Percentiles rank a stretch among this genome's conserved stretches.
Conservation (phyloP, 106 monocot species). For the Chionographis japonica region DNA sequence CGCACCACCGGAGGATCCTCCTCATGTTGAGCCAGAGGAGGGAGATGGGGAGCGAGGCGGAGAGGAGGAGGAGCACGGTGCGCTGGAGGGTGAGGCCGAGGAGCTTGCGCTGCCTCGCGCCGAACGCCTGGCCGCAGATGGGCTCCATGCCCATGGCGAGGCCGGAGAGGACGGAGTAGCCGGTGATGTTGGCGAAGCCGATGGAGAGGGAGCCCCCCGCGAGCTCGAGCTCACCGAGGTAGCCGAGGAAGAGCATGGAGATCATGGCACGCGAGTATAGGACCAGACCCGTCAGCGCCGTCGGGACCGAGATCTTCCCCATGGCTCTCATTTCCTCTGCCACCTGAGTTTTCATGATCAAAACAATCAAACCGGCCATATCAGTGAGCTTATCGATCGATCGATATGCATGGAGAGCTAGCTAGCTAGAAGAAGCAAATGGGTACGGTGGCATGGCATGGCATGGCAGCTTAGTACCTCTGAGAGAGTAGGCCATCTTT, state of each 20-base stretch:
- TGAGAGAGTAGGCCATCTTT: slow-evolving; percentile 36
- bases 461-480: slow-evolving; percentile 23
- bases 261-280: slow-evolving; percentile 88
- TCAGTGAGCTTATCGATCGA: not conserved
- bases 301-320: slow-evolving; percentile 61
- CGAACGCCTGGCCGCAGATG: slow-evolving; percentile 95
- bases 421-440: not conserved
- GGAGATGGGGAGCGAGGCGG: slow-evolving; percentile 71
- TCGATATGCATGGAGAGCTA: no score
- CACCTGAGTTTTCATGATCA: slow-evolving; percentile 27
- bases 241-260: slow-evolving; percentile 91
- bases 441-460: not conserved
- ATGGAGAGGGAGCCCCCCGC: slow-evolving; percentile 85
- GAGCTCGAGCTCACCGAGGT: slow-evolving; percentile 77
- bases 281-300: slow-evolving; percentile 73
- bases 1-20: slow-evolving; percentile 40
- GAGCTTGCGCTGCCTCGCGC: slow-evolving; percentile 64
- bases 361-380: not conserved
- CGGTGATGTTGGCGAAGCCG: slow-evolving; percentile 96
- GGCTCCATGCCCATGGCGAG: slow-evolving; percentile 98
- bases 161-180: slow-evolving; percentile 90
- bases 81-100: slow-evolving; percentile 76
- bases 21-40: slow-evolving; percentile 73
- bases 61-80: slow-evolving; percentile 75
- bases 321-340: slow-evolving; percentile 65